A percentile compares a stretch with the other conserved stretches of the same genome.
These are phyloP conservation scores for Allium fistulosum DNA, from an alignment of 106 monocot genomes.

Conservation along the genomic window DNA sequence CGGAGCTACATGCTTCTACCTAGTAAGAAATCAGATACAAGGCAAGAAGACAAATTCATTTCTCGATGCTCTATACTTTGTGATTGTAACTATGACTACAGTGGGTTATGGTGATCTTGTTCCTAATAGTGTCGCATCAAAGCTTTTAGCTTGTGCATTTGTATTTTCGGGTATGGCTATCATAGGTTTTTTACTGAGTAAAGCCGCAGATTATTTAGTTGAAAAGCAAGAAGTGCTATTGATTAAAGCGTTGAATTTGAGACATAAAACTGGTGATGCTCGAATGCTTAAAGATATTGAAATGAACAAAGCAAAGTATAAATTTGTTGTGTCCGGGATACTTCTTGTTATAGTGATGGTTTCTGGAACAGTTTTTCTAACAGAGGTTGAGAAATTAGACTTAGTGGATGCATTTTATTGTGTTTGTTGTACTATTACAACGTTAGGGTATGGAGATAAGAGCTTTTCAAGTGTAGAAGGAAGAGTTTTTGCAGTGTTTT, in stretches of 20 bases:
- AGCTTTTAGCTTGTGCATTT: conserved; percentile 75
- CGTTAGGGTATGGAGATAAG: conserved; percentile 88
- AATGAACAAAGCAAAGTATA: conserved; percentile 46
- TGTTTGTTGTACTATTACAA: conserved; percentile 88
- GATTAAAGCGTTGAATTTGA: conserved; percentile 47
- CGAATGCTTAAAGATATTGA: conserved; percentile 43
- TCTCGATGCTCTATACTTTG: conserved; percentile 82
- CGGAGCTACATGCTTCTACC: conserved; percentile 44
- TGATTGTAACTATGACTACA: conserved; percentile 89
- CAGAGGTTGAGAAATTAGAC: conserved; percentile 54
- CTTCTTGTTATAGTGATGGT: conserved; percentile 35
- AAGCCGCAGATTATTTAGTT: conserved; percentile 72
- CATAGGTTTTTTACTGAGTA: conserved; percentile 53
- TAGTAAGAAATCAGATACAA: conserved; percentile 41
- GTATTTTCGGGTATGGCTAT: conserved; percentile 84
- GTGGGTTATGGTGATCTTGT: conserved; percentile 91
- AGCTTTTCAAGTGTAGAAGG: conserved; percentile 71
- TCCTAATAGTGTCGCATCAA: conserved; percentile 41
- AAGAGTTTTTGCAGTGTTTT: conserved; percentile 63
- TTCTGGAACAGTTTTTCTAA: conserved; percentile 43
- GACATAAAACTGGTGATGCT: conserved; percentile 24
- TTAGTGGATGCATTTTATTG: conserved; percentile 87
- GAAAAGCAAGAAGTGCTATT: conserved; percentile 80
- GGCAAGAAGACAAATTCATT: conserved; percentile 49
- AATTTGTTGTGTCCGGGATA: conserved; percentile 22